Evolutionary conservation across 2,329 filamentous ascomycete species (phyloP).

Genomic region (Elsinoe perseae): DNA sequence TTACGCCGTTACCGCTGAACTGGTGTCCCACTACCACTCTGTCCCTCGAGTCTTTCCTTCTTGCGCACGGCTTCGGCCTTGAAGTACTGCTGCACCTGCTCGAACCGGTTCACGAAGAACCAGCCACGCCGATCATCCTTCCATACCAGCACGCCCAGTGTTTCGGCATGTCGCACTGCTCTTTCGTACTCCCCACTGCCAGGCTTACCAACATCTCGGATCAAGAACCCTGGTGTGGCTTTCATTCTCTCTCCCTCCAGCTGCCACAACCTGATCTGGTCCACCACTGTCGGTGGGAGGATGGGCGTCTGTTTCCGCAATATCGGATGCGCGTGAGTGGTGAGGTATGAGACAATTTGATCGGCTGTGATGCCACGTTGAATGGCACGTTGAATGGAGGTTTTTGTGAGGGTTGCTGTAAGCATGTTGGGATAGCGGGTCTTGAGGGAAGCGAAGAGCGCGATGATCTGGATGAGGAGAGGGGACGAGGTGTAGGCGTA

Average conservation of each 20-base stretch:
- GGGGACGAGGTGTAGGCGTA: conserved; percentile 95
- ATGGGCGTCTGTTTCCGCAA: conserved; percentile 72
- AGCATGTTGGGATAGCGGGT: conserved; percentile 94
- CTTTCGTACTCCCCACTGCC: conserved; percentile 52
- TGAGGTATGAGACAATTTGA: conserved; percentile 90
- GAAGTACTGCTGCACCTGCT: conserved; percentile 78
- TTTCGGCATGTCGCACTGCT: conserved; percentile 69
- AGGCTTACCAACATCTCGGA: conserved; percentile 72
- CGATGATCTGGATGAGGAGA: conserved; percentile 87
- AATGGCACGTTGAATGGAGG: conserved; percentile 81
- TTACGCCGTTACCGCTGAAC: not conserved
- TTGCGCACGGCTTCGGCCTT: conserved; percentile 45
- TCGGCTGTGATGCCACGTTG: conserved; percentile 85
- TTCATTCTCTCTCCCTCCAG: conserved; percentile 93
- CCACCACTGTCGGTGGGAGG: conserved; percentile 88
- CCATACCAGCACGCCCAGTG: conserved; percentile 86
- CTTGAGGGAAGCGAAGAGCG: conserved; percentile 78
- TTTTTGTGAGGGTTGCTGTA: conserved; percentile 79
- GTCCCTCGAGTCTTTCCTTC: conserved; percentile 24
- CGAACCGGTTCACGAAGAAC: conserved; percentile 88
- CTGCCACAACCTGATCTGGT: conserved; percentile 97
- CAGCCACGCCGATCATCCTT: conserved; percentile 68
- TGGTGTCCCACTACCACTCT: conserved; percentile 4
- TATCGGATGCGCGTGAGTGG: conserved; percentile 88
- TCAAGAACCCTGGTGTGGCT: conserved; percentile 72